Conservation (phyloP, 1,284 basidiomycete genomes). For the Peniophora sp. region DNA sequence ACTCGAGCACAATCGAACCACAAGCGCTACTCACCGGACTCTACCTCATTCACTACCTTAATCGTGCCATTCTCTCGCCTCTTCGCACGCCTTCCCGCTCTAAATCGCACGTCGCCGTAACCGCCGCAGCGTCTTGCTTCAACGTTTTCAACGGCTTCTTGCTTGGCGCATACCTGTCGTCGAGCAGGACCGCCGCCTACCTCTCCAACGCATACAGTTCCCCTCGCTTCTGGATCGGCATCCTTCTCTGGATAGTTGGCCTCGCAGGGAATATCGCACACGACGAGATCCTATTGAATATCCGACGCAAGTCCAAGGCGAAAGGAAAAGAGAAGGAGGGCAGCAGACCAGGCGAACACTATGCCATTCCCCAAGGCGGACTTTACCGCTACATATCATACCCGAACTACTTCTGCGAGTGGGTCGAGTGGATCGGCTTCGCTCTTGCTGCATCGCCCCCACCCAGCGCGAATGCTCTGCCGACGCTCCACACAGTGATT, state of each 20-base stretch:
- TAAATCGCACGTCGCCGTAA: slow-evolving; percentile 65
- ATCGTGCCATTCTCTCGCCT: slow-evolving; percentile 79
- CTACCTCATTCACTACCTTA: slow-evolving; percentile 75
- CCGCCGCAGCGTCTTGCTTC: slow-evolving; percentile 52
- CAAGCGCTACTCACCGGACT: slow-evolving; percentile 50
- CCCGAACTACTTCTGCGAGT: slow-evolving; percentile 91
- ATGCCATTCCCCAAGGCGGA: slow-evolving; percentile 78
- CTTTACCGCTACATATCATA: slow-evolving; percentile 80
- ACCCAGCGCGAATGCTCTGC: slow-evolving; percentile 22
- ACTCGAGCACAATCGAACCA: slow-evolving; percentile 10
- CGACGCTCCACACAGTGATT: slow-evolving; percentile 16
- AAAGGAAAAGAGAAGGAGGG: slow-evolving; percentile 12
- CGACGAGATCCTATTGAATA: slow-evolving; percentile 80
- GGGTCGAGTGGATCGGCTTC: slow-evolving; percentile 81
- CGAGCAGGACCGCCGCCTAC: slow-evolving; percentile 36
- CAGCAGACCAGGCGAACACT: slow-evolving; percentile 36
- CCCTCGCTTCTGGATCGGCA: slow-evolving; percentile 53
- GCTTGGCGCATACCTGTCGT: slow-evolving; percentile 62
- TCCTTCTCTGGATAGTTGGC: slow-evolving; percentile 62
- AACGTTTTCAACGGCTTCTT: slow-evolving; percentile 71
- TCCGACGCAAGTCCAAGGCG: slow-evolving; percentile 42
- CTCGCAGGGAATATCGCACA: slow-evolving; percentile 78
- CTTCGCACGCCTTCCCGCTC: slow-evolving; percentile 77
- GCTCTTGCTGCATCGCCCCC: slow-evolving; percentile 54
- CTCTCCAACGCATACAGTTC: slow-evolving; percentile 27